These are phyloP conservation scores for Solanum acaule DNA, from an alignment of 257 asterid genomes.

Conservation along the genomic window DNA sequence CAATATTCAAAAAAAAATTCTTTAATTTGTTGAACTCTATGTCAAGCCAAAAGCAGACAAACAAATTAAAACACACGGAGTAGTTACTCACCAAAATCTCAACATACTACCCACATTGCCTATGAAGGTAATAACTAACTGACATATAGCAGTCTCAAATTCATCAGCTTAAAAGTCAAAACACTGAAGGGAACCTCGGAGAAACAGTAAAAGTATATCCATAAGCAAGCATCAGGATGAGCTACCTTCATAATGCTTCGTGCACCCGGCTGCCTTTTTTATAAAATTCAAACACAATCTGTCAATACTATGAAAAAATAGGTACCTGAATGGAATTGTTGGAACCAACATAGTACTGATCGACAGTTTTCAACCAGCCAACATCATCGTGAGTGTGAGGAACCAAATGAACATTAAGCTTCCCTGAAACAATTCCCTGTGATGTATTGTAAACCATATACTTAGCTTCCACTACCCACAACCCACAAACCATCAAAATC, in stretches of 20 bases:
- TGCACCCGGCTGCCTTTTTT: background rate
- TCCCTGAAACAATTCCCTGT: constrained; percentile 46
- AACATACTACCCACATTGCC: background rate
- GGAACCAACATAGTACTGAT: constrained; percentile 96
- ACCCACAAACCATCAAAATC: constrained; percentile 19
- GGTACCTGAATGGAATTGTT: constrained; percentile 82
- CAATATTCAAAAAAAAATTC: no score
- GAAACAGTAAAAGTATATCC: background rate
- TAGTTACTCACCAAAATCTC: background rate
- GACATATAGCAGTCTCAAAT: background rate
- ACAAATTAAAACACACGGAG: background rate
- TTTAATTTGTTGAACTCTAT: background rate
- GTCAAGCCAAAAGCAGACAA: background rate
- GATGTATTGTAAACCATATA: constrained; percentile 77
- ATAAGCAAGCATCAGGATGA: background rate
- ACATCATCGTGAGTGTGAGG: constrained; percentile 96
- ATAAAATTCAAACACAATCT: background rate
- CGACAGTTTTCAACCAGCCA: constrained; percentile 95
- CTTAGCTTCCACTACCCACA: constrained; percentile 46
- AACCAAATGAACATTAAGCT: constrained; percentile 91
- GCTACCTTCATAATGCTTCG: background rate
- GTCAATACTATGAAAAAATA: background rate
- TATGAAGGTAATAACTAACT: background rate
- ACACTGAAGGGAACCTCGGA: background rate
- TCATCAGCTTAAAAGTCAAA: background rate